Percentiles rank a stretch among this genome's conserved stretches.
phyloP scores from a whole-genome alignment of 352 stramenopile species.

The Phytopythium mirpurense region DNA sequence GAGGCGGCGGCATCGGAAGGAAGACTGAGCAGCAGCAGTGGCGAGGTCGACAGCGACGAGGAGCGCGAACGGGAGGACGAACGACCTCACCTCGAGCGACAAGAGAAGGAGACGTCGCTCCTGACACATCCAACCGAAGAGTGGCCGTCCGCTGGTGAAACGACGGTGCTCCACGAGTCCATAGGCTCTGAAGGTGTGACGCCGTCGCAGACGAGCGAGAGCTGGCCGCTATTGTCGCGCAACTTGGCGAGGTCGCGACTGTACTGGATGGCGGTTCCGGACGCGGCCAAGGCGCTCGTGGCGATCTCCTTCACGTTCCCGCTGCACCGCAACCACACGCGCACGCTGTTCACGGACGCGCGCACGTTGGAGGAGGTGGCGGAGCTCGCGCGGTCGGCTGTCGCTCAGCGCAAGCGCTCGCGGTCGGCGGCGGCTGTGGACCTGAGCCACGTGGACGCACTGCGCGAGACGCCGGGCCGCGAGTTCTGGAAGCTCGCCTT shows the following conservation, averaged over 20 bases:
- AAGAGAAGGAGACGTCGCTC: conserved; percentile 7
- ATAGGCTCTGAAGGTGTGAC: not conserved
- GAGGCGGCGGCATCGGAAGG: not conserved
- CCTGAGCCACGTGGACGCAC: conserved; percentile 35
- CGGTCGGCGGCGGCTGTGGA: conserved; percentile 9
- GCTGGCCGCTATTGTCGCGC: conserved; percentile 37
- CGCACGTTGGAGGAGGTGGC: conserved; percentile 46
- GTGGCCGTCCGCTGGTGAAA: not conserved
- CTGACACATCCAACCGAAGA: not conserved
- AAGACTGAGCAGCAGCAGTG: conserved; percentile 1
- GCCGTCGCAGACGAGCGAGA: not conserved
- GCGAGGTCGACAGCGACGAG: conserved; percentile 13
- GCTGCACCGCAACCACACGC: conserved; percentile 35
- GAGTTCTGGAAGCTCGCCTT: conserved; percentile 59
- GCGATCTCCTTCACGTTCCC: conserved; percentile 50
- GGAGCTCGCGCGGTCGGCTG: conserved; percentile 24
- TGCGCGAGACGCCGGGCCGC: conserved; percentile 26
- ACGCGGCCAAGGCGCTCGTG: conserved; percentile 51
- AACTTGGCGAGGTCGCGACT: conserved; percentile 32
- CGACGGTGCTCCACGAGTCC: not conserved
- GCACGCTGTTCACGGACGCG: conserved; percentile 39
- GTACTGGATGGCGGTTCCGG: conserved; percentile 49
- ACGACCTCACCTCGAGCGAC: conserved; percentile 8
- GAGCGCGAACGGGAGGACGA: conserved; percentile 11
- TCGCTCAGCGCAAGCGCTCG: conserved; percentile 5